Base-by-base conservation (phyloP, 768 basidiomycete species). In the Rhodotorula taiwanensis region DNA sequence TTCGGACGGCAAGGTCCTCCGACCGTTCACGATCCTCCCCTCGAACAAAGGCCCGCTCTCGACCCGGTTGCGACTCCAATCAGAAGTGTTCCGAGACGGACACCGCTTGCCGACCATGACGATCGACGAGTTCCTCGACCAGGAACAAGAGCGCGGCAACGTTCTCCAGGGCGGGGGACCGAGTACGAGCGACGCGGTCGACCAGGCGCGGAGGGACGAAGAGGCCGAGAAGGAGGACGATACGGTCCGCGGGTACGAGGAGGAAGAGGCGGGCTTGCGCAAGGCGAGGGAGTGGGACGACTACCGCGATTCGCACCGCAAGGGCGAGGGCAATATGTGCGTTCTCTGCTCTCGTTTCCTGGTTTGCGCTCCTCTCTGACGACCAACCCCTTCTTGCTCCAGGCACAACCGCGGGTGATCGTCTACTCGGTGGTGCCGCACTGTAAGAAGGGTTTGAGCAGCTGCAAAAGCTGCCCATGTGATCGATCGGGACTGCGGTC, bases 41-140 rank as follows among this genome's bases (percentile, higher is more conserved):
- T 82, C 86, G 4, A 33, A 54, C 23, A 43, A 55, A 7, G 45
- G 36, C 8, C 18, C 41, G 39, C 80, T 25, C 45, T 58, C n/a
- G 82, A 93, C 70, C 23, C 84, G 93, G 61, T 80, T 84, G 45
- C 81, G 84, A 30, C 73, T 95, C 10, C 85, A 86, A 73, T 77
- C 81, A 3, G 83, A 88, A 72, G 92, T 98, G 6, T 98, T 97
- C 77, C 82, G 85, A 21, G 83, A 89, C 20, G 83, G 82, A 16
- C 84, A 95, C 72, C 83, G 86, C 47, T 78, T 98, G 36, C 95
- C 95, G 8, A 92, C 90, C 0, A 97, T 99, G 95, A 82, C 88
- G 2, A 83, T 98, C 60, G 94, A 98, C 71, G 88, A 98, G 76
- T 97, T 93, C 73, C 81, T 99, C 36, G 83, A 88, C 73, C 83